A percentile compares a stretch with the other conserved stretches of the same genome.
Evolutionary conservation across 805 yeast genomes (phyloP).

Genomic region (Metschnikowia chrysomelidarum): DNA sequence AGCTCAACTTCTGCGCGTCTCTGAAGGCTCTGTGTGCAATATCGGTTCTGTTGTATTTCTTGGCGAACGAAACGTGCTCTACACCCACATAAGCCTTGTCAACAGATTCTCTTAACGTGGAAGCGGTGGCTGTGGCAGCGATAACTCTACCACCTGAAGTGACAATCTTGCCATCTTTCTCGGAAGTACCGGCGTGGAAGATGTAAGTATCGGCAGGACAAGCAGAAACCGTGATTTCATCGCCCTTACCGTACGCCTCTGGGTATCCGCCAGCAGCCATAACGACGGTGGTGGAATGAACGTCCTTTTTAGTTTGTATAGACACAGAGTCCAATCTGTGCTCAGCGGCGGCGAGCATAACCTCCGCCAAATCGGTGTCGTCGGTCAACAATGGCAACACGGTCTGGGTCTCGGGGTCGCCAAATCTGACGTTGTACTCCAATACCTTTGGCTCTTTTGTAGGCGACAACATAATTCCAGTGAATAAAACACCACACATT

Average conservation of each 20-base stretch:
- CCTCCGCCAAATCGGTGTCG: constrained; percentile 89
- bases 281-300: constrained; percentile 87
- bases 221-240: constrained; percentile 60
- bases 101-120: constrained; percentile 75
- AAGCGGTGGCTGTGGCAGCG: constrained; percentile 86
- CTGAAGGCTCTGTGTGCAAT: constrained; percentile 96
- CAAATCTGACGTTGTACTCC: constrained; percentile 97
- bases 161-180: constrained; percentile 55
- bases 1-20: constrained; percentile 32
- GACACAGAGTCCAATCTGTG: constrained; percentile 85
- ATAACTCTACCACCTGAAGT: constrained; percentile 97
- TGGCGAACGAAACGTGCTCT: constrained; percentile 64
- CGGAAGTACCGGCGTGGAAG: constrained; percentile 95
- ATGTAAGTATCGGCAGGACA: constrained; percentile 62
- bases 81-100: constrained; percentile 85
- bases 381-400: constrained; percentile 81
- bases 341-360: constrained; percentile 91
- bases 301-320: constrained; percentile 50
- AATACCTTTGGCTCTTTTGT: constrained; percentile 84
- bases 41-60: constrained; percentile 84
- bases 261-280: constrained; percentile 98
- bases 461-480: constrained; percentile 90
- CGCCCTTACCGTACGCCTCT: constrained; percentile 80
- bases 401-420: constrained; percentile 99
- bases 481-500: constrained; percentile 91